phyloP scores from a whole-genome alignment of 495 filamentous ascomycete species.

The Tuber borchii region DNA sequence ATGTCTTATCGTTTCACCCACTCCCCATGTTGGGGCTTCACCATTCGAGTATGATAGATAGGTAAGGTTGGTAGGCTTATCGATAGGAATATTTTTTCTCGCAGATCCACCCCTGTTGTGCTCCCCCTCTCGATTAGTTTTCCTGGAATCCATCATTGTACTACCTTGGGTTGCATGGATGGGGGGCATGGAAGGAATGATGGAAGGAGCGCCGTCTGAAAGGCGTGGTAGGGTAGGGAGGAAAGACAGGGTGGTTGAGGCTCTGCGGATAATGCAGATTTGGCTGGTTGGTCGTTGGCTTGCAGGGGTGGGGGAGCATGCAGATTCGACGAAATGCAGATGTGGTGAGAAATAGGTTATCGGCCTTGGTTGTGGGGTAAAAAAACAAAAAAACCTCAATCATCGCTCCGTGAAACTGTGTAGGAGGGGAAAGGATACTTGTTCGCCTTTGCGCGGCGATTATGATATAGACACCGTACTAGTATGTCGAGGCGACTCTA shows the following conservation, averaged over 20 bases:
- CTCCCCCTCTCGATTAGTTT: not conserved
- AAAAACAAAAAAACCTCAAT: not conserved
- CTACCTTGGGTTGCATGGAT: not conserved
- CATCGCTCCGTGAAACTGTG: not conserved
- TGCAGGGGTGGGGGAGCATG: too few relatives aligned
- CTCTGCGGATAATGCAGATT: not conserved
- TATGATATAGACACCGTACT: not conserved
- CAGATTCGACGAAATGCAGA: too few relatives aligned
- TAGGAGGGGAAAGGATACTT: not conserved
- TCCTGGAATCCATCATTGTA: not conserved
- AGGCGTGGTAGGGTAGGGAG: not conserved
- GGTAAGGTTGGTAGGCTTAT: not conserved
- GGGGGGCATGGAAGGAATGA: not conserved
- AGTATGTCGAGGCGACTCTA: not conserved
- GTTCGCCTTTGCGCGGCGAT: not conserved
- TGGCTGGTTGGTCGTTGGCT: not conserved
- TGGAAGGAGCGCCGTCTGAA: not conserved
- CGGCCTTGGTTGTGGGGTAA: not conserved
- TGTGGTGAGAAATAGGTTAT: not conserved
- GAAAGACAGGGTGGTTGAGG: not conserved
- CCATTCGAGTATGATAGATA: too few relatives aligned
- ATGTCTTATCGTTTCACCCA: not conserved
- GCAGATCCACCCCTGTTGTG: not conserved
- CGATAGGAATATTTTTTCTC: not conserved
- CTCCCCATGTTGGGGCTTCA: too few relatives aligned